Evolutionary conservation across 129 eudicot genomes (phyloP), one percentile per base, ranked within the genome.

Genomic region (Arctium lappa): DNA sequence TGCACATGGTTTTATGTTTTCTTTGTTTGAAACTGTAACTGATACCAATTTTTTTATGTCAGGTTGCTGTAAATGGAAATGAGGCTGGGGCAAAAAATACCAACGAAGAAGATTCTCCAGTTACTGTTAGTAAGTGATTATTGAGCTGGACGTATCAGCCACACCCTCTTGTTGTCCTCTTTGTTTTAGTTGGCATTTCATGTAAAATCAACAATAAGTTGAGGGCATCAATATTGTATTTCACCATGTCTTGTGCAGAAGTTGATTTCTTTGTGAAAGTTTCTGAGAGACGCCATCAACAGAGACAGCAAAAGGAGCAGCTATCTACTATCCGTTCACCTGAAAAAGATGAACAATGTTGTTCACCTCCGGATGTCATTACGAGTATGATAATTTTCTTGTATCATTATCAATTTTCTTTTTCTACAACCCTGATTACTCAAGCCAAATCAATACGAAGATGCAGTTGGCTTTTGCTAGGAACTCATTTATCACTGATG

Each of bases 31-130:
- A 9, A 72, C 66, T 63, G n/a, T 31, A 22, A 38, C 48, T 73
- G 37, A 73, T 79, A 34, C 29, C 16, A 8, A 11, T 73, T 40
- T 60, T 18, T 73, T 73, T 78, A 30, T 34, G 48, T 50, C 86
- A 94, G 98, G 88, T 65, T 85, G 86, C 86, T 76, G 88, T 74
- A 74, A 88, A 72, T 86, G 86, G 92, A 5, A 79, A 88, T 75
- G 98, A 86, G 79, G 80, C 40, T 81, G 79, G 60, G 75, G 87
- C 39, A 73, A 85, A 82, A 86, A 81, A 78, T 56, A 77, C 60
- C 2, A 85, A 80, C 18, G 90, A 81, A 32, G 83, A 83, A 46
- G 87, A 82, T 79, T 86, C 92, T 80, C 90, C 90, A 42, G 83
- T 69, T 84, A 50, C 79, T 81, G 73, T 53, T 66, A 88, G 98